Percentiles rank a stretch among this genome's conserved stretches.
These are phyloP conservation scores for Fusarium newnesense DNA, from an alignment of 2,329 filamentous ascomycete genomes.

Conservation along the genomic window DNA sequence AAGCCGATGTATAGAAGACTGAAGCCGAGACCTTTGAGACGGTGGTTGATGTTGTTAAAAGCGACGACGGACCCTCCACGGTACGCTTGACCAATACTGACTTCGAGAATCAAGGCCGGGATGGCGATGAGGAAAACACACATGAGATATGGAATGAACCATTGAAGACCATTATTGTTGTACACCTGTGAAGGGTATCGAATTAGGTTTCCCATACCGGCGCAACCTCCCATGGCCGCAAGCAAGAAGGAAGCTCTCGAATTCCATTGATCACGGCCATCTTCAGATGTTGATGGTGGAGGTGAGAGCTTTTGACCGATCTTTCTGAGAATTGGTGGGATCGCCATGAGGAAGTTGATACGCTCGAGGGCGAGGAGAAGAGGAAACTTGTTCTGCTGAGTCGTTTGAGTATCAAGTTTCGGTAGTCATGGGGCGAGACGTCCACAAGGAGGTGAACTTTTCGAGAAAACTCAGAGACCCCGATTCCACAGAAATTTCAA, in stretches of 20 bases:
- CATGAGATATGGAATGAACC: slow-evolving; percentile 68
- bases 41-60: slow-evolving; percentile 62
- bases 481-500: neutral
- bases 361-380: neutral
- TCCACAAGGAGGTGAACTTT: neutral
- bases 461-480: neutral
- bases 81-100: slow-evolving; percentile 76
- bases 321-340: slow-evolving; percentile 44
- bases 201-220: slow-evolving; percentile 67
- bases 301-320: slow-evolving; percentile 49
- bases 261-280: slow-evolving; percentile 64
- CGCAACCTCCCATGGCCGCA: slow-evolving; percentile 68
- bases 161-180: slow-evolving; percentile 69
- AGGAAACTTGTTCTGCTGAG: neutral
- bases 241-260: slow-evolving; percentile 65
- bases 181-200: slow-evolving; percentile 68
- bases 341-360: slow-evolving; percentile 21
- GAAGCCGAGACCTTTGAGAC: slow-evolving; percentile 64
- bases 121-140: slow-evolving; percentile 66
- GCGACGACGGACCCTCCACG: slow-evolving; percentile 65
- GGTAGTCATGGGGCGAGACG: neutral
- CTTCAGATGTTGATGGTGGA: slow-evolving; percentile 49
- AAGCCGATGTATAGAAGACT: slow-evolving; percentile 63
- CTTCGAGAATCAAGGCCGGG: slow-evolving; percentile 65
- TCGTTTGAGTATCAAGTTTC: neutral